These are phyloP conservation scores for Psilocybe azurescens DNA, from an alignment of 768 basidiomycete species.

Conservation along the genomic window DNA sequence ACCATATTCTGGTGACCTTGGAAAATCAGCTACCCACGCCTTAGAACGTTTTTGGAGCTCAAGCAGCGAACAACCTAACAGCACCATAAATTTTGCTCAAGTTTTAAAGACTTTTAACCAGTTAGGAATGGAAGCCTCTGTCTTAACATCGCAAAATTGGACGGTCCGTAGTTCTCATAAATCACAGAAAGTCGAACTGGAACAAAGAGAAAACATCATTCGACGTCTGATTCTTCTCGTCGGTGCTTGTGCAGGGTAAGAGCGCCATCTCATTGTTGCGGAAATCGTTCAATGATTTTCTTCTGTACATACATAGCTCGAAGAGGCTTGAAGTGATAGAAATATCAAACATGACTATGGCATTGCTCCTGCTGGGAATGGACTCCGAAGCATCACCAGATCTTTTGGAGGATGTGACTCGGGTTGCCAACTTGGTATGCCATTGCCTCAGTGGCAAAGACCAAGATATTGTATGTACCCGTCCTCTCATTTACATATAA, in stretches of 20 bases:
- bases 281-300: background rate
- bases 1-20: conserved; percentile 5
- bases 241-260: conserved; percentile 51
- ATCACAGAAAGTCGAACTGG: conserved; percentile 17
- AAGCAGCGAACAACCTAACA: conserved; percentile 8
- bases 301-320: conserved; percentile 33
- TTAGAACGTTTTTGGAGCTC: conserved; percentile 21
- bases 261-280: background rate
- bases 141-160: conserved; percentile 30
- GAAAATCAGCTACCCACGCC: conserved; percentile 16
- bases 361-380: conserved; percentile 59
- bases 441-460: conserved; percentile 39
- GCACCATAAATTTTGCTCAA: conserved; percentile 38
- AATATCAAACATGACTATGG: conserved; percentile 51
- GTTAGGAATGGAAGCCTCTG: conserved; percentile 47
- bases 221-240: conserved; percentile 49
- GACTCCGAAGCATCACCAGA: conserved; percentile 54
- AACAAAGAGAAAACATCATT: conserved; percentile 36
- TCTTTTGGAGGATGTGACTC: conserved; percentile 49
- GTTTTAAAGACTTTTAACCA: conserved; percentile 42
- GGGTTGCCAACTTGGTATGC: conserved; percentile 53
- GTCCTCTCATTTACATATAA: conserved; percentile 13
- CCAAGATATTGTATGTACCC: conserved; percentile 28
- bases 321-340: conserved; percentile 42
- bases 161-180: background rate